Evolutionary conservation across 306 rosid species (phyloP), one percentile per base, ranked within the genome.

Genomic region (Mimosa pudica): DNA sequence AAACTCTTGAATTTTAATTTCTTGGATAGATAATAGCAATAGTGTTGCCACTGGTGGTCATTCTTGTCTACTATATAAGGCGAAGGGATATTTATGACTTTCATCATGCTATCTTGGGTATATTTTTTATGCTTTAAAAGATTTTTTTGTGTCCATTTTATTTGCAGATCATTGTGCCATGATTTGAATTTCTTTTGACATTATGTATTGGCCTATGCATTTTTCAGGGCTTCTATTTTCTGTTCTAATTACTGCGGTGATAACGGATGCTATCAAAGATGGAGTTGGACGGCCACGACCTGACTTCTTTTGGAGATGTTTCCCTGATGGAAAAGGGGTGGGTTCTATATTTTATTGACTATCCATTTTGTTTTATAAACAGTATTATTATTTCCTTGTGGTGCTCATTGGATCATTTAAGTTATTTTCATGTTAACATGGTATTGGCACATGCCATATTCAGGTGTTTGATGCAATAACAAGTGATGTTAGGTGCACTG

Each of bases 281-380:
- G 94, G 87, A 52, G 91, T 94, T 81, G 98, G 98, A 60, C 84
- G 97, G 73, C 98, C 98, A 17, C 94, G 98, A 24, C 98, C 98
- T 64, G 95, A 94, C 78, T 94, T 94, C 88, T 94, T 91, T 84
- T 94, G 98, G 98, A 97, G 98, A 44, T 94, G 98, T 87, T 94
- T 94, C 54, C 97, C 97, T 24, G 81, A 94, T 84, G 98, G 97
- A 35, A 94, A 81, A 84, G 91, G 86, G 93, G 97, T 92, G 79
- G 63, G 92, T 69, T 48, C 74, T 76, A 54, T 17, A 38, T 13
- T 52, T 84, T 60, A 49, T 68, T 17, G 14, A 58, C 70, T 77
- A 60, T 10, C 3, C 41, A 61, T 61, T 30, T 61, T 44, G 77
- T 71, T 49, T 47, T 64, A 66, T 68, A n/a, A 42, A n/a, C 24